These are phyloP conservation scores for Penicillium polonicum DNA, from an alignment of 2,329 filamentous ascomycete species.

Conservation along the genomic window DNA sequence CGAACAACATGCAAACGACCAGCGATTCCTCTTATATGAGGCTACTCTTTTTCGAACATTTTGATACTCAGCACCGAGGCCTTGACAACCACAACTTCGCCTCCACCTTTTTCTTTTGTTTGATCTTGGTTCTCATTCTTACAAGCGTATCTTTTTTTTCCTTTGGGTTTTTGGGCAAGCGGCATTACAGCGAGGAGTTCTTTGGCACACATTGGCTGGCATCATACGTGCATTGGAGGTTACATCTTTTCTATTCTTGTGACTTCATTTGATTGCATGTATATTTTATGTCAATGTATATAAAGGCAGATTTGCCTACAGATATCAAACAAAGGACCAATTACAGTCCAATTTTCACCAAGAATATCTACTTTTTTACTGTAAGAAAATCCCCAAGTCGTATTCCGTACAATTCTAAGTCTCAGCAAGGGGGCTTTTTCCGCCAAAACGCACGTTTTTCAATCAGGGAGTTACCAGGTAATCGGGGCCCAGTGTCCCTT, in stretches of 20 bases:
- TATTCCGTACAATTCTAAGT: not conserved
- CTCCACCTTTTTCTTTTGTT: constrained; percentile 7
- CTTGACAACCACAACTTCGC: not conserved
- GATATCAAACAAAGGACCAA: not conserved
- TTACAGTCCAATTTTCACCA: not conserved
- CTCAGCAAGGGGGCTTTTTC: not conserved
- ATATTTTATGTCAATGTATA: not conserved
- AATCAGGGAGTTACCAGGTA: not conserved
- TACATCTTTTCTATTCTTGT: not conserved
- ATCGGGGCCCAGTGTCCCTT: not conserved
- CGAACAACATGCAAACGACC: not conserved
- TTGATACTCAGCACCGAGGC: not conserved
- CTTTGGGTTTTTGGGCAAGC: not conserved
- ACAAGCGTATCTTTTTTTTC: not conserved
- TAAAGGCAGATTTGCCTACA: not conserved
- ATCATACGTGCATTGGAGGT: not conserved
- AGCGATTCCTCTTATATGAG: not conserved
- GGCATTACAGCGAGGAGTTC: constrained; percentile 8
- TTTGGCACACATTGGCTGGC: not conserved
- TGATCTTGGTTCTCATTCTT: not conserved
- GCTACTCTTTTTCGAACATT: not conserved
- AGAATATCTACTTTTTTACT: not conserved
- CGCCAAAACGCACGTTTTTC: not conserved
- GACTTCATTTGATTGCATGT: not conserved
- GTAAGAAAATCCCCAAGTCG: not conserved